Percentiles rank a stretch among this genome's conserved stretches.
These are phyloP conservation scores for Arxiozyma slooffiae DNA, from an alignment of 1,139 yeast genomes.

Conservation along the genomic window DNA sequence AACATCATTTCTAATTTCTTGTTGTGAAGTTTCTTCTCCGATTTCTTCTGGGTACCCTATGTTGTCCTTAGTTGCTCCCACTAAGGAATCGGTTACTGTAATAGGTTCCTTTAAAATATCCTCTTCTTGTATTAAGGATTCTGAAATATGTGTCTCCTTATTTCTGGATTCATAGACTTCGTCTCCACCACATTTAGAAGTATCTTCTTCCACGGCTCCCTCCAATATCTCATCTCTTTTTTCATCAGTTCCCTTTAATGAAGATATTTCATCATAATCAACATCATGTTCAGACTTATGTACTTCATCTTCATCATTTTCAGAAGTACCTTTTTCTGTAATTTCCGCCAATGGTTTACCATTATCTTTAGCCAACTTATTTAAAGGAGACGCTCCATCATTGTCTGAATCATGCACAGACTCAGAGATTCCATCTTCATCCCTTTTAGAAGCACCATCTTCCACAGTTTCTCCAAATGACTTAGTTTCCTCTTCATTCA, in stretches of 20 bases:
- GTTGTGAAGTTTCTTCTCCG: not conserved
- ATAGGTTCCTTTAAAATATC: too few species aligned
- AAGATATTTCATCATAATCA: not conserved
- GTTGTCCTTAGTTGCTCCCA: not conserved
- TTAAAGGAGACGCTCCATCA: too few species aligned
- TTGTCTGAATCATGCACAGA: too few species aligned
- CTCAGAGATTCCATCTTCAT: not conserved
- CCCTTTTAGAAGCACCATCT: not conserved
- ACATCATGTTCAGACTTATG: too few species aligned
- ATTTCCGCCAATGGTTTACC: too few species aligned
- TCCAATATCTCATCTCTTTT: not conserved
- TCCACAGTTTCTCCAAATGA: not conserved
- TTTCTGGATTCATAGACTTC: not conserved
- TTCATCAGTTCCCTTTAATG: not conserved
- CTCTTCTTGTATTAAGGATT: not conserved
- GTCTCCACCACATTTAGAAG: not conserved
- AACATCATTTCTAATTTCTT: too few species aligned
- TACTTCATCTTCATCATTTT: too few species aligned
- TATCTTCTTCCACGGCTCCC: not conserved
- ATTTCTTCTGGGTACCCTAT: not conserved
- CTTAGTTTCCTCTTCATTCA: too few species aligned
- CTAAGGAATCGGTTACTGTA: not conserved
- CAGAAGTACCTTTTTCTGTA: too few species aligned
- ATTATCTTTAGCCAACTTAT: too few species aligned
- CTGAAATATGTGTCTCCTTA: not conserved